Base-by-base conservation (phyloP, 805 yeast genomes). In the Nakazawaea pomicola region DNA sequence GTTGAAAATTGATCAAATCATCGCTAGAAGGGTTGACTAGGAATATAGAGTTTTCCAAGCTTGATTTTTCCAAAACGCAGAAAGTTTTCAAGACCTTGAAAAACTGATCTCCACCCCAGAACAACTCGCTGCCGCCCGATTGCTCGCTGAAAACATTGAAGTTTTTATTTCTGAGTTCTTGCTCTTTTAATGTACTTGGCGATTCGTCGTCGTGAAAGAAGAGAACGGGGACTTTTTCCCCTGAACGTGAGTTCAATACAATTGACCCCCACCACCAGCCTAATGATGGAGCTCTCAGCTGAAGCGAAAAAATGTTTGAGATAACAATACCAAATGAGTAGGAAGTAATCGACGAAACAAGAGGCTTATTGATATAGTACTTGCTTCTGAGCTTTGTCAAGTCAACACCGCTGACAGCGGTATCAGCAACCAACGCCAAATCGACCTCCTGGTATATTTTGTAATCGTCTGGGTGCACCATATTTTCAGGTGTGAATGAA, bases 241-340 rank as follows among this genome's bases (percentile, higher is more conserved):
- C 77, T 31, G 64, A 76, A 48, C 75, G 74, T 1, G 91, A 76
- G 58, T 87, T 82, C 21, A 93, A 60, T 2, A 88, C 66, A 12
- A 91, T 64, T 0, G 96, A 85, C 0, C 99, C 99, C 62, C 75
- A 78, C 96, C 97, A 91, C 78, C 89, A 80, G 2, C 90, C 95
- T 12, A 78, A 65, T 2, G 89, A 79, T 5, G 96, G 97, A 2
- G 81, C 81, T 40, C 97, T 71, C 10, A 83, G 74, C 58, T 90
- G 95, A 30, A 93, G 69, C 19, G 95, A 84, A 58, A 79, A 91
- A 4, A 91, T 55, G 45, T 71, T 72, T 28, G 74, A 56, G 21
- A 85, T 57, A 14, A 78, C 72, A 16, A 82, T 57, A 3, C 83
- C 74, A 61, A 89, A 89, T 5, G 90, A 78, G 61, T 78, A 87